Evolutionary conservation across 2,329 filamentous ascomycete species (phyloP), one percentile per base, ranked within the genome.

Genomic region (Xylariomycetidae sp.): DNA sequence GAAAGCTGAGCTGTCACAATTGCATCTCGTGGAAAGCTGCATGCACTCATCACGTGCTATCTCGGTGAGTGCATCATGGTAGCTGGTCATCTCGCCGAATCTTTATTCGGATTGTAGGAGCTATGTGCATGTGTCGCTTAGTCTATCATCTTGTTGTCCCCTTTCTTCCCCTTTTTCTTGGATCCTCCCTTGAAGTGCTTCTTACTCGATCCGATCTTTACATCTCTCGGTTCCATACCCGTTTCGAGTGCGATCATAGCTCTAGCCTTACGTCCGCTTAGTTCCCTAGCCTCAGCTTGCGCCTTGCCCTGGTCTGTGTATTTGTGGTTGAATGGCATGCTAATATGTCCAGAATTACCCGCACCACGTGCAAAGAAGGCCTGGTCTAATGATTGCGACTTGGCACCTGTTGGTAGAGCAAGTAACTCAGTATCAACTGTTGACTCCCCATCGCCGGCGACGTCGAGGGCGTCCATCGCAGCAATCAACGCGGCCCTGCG

Each of bases 181-280:
- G 77, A 74, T 25, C 80, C 78, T n/a, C 77, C 82, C 66, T 94
- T 94, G 62, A 88, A 92, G 63, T 98, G 92, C 69, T 96, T 97
- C 77, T 98, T 98, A 37, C 81, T 75, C 32, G 69, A 69, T 37
- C 69, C 69, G 37, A 74, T 51, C 59, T 71, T 66, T 45, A 92
- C 64, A 37, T 96, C 90, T 39, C 81, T 82, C 1, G 85, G 82
- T 52, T 96, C 88, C 22, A 97, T 59, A 11, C 87, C 85, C 39
- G 82, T 86, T 65, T 96, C 88, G 41, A 96, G 56, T 9, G 90
- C 90, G 31, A 86, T 69, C 69, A 96, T 77, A 25, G 82, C 72
- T 53, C 80, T 80, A 31, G 87, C 76, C 62, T 98, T 98, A 40
- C 92, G 74, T 0, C 89, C 89, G 13, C 77, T 87, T 29, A 96